A percentile compares a stretch with the other conserved stretches of the same genome.
Evolutionary conservation across 306 rosid genomes (phyloP).

Genomic region (Gastrolobium villosum): DNA sequence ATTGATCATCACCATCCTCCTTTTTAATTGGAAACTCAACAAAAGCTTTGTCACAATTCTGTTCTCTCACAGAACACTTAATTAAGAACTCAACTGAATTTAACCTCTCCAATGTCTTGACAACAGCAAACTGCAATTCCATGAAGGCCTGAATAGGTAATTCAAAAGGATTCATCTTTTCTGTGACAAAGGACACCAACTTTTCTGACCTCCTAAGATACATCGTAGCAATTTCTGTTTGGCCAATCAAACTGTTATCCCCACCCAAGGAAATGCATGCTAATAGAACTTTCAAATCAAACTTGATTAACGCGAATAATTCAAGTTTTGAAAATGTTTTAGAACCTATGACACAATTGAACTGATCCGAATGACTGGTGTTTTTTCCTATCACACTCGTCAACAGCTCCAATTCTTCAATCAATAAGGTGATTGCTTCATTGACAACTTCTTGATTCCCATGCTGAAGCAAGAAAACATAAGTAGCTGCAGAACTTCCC

Average conservation of each 20-base stretch:
- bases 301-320: constrained; percentile 75
- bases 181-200: constrained; percentile 63
- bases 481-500: constrained; percentile 91
- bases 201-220: constrained; percentile 73
- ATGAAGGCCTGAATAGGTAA: constrained; percentile 65
- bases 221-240: constrained; percentile 58
- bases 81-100: constrained; percentile 67
- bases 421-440: constrained; percentile 66
- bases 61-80: constrained; percentile 62
- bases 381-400: constrained; percentile 65
- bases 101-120: constrained; percentile 78
- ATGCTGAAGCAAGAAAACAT: constrained; percentile 91
- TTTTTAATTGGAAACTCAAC: constrained; percentile 51
- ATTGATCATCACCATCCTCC: constrained; percentile 45
- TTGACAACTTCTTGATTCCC: constrained; percentile 87
- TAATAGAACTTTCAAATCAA: constrained; percentile 84
- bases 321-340: constrained; percentile 73
- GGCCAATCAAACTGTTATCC: constrained; percentile 64
- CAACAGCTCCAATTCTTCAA: constrained; percentile 77
- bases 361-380: constrained; percentile 50
- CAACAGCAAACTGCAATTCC: constrained; percentile 79
- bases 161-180: constrained; percentile 80
- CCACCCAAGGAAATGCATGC: constrained; percentile 67
- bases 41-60: constrained; percentile 48
- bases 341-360: constrained; percentile 42